Evolutionary conservation across 768 basidiomycete species (phyloP), one percentile per base, ranked within the genome.

Genomic region (Paxillus involutus): DNA sequence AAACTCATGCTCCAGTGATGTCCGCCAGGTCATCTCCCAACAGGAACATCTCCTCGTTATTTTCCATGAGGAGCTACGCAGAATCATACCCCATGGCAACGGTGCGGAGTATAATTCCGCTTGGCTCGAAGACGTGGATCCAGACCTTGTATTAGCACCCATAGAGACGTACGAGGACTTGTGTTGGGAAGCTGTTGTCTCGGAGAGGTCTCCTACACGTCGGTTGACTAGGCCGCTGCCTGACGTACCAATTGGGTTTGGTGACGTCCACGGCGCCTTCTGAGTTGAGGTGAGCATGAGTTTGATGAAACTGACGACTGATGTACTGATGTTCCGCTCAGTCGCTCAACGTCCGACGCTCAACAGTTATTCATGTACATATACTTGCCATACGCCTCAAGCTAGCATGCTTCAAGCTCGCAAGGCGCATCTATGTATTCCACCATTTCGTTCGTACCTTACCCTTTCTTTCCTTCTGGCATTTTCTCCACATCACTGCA

Each of bases 21-120:
- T 71, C 11, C 69, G 69, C 36, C 69, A 70, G 45, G 69, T 47
- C 9, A 69, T 71, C 19, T 63, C 65, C 1, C 69, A 71, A 44
- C 69, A 71, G 40, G 67, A 72, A 13, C 56, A 70, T 36, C 62
- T 71, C n/a, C 65, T 71, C 4, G 57, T 58, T n/a, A 41, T 72
- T 17, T 72, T 72, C 49, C 58, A 72, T 47, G 57, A 63, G 6
- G 69, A 71, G 36, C 50, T 71, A 21, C 61, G 55, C 17, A 59
- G 71, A 32, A 57, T 52, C 21, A 48, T 71, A 6, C 63, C 69
- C 19, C 49, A 36, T 16, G 35, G 33, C 30, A 24, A 43, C 33
- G 47, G 53, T 16, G 8, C 50, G 16, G 40, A 42, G 30, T 71
- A 72, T 49, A 52, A 56, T 14, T 49, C 59, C 21, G 58, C 59